Evolutionary conservation across 306 rosid species (phyloP).

Genomic region (Quercus suber): DNA sequence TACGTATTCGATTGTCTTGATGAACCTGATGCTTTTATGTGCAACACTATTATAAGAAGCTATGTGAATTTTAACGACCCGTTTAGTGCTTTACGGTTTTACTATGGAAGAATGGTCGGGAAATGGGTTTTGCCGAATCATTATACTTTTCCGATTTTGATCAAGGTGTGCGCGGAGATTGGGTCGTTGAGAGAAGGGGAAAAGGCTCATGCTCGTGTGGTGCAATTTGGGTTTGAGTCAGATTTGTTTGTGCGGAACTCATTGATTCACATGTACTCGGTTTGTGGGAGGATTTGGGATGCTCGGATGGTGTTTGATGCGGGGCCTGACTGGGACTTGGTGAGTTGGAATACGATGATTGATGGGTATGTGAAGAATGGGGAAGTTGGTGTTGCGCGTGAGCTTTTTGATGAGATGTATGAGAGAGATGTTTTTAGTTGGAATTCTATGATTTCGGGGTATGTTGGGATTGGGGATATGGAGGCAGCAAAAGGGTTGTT

Average conservation of each 20-base stretch:
- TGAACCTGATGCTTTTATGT: constrained; percentile 49
- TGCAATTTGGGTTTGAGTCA: constrained; percentile 48
- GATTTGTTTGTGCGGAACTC: constrained; percentile 54
- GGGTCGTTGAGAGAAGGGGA: constrained; percentile 29
- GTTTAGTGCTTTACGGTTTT: constrained; percentile 34
- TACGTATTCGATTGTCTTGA: constrained; percentile 34
- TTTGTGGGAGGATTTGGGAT: constrained; percentile 35
- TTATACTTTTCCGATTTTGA: constrained; percentile 57
- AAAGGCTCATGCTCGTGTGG: constrained; percentile 42
- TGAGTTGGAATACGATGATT: constrained; percentile 64
- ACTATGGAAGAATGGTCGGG: constrained; percentile 41
- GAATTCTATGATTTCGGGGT: constrained; percentile 54
- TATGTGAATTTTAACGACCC: constrained; percentile 29
- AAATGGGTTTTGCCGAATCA: constrained; percentile 42
- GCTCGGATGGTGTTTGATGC: constrained; percentile 49
- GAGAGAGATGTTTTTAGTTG: constrained; percentile 50
- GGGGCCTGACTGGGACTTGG: constrained; percentile 46
- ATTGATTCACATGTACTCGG: constrained; percentile 48
- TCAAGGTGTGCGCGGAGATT: constrained; percentile 38
- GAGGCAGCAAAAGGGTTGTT: constrained; percentile 45
- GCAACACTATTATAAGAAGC: constrained; percentile 57
- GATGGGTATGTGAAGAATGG: constrained; percentile 52
- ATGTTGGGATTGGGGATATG: constrained; percentile 42
- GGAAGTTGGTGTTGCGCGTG: constrained; percentile 27
- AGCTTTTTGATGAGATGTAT: constrained; percentile 47